Percentiles rank a stretch among this genome's conserved stretches.
Evolutionary conservation across 805 yeast genomes (phyloP).

Genomic region (Hermanozyma aechmeae): DNA sequence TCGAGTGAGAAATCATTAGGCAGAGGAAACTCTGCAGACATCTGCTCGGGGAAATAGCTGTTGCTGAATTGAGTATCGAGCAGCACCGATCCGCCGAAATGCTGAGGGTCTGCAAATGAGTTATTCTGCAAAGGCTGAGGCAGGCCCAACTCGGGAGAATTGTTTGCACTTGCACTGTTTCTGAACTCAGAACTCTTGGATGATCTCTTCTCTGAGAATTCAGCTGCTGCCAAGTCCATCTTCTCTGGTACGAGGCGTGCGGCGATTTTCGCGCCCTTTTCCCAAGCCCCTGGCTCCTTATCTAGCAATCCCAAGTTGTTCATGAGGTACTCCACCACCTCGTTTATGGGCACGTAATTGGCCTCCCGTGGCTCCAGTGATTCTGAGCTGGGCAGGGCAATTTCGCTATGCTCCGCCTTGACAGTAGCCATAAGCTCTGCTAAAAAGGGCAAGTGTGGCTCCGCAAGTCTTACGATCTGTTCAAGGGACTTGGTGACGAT

Average conservation of each 20-base stretch:
- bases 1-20: slow-evolving; percentile 3
- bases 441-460: slow-evolving; percentile 7
- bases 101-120: neutral
- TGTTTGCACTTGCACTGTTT: neutral
- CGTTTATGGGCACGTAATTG: slow-evolving; percentile 32
- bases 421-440: slow-evolving; percentile 11
- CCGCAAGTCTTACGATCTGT: slow-evolving; percentile 23
- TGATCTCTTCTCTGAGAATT: slow-evolving; percentile 24
- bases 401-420: slow-evolving; percentile 2
- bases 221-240: slow-evolving; percentile 15
- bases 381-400: slow-evolving; percentile 1
- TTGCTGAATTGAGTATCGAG: neutral
- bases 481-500: slow-evolving; percentile 43
- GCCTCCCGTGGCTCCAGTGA: slow-evolving; percentile 1
- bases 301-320: slow-evolving; percentile 29
- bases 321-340: slow-evolving; percentile 35
- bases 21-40: slow-evolving; percentile 1
- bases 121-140: too few relatives aligned
- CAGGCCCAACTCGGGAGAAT: too few relatives aligned
- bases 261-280: slow-evolving; percentile 33
- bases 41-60: slow-evolving; percentile 2
- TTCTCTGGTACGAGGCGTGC: slow-evolving; percentile 19
- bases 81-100: neutral
- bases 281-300: slow-evolving; percentile 36
- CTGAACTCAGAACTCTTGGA: neutral